These are phyloP conservation scores for Globisporangium sylvaticum DNA, from an alignment of 352 stramenopile species.

Conservation along the genomic window DNA sequence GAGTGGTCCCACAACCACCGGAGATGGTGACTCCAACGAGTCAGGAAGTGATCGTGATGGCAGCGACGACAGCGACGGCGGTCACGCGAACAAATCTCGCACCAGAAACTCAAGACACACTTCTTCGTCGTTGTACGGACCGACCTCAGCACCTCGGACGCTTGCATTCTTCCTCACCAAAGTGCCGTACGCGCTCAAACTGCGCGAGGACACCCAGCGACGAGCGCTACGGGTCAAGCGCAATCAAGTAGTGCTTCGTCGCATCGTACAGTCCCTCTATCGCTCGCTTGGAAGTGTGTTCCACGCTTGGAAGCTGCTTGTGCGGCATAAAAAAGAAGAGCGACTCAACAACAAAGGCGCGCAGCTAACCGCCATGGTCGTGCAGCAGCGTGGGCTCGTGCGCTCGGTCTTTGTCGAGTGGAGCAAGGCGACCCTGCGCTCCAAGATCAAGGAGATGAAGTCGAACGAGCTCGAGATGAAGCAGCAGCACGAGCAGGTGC, in stretches of 20 bases:
- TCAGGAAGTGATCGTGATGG: neutral
- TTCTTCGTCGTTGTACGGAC: conserved; percentile 10
- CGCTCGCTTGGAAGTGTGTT: conserved; percentile 49
- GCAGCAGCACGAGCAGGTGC: conserved; percentile 28
- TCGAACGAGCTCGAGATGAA: conserved; percentile 17
- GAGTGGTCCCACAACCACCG: neutral
- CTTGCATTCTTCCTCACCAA: conserved; percentile 45
- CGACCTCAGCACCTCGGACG: conserved; percentile 18
- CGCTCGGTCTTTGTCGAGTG: conserved; percentile 51
- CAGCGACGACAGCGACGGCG: neutral
- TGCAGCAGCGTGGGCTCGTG: conserved; percentile 43
- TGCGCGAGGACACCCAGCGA: conserved; percentile 32
- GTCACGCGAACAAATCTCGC: neutral
- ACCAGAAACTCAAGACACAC: neutral
- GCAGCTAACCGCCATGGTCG: conserved; percentile 47
- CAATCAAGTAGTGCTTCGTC: conserved; percentile 40
- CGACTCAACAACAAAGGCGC: conserved; percentile 43
- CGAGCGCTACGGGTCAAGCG: conserved; percentile 31
- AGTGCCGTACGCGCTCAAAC: conserved; percentile 37
- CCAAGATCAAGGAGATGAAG: conserved; percentile 26
- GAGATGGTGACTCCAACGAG: neutral
- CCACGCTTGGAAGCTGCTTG: conserved; percentile 45
- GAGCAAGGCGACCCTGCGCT: conserved; percentile 28
- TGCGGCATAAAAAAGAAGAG: conserved; percentile 31
- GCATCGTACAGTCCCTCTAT: conserved; percentile 51